Base-by-base conservation (phyloP, 768 basidiomycete species). In the Calvatia gigantea region DNA sequence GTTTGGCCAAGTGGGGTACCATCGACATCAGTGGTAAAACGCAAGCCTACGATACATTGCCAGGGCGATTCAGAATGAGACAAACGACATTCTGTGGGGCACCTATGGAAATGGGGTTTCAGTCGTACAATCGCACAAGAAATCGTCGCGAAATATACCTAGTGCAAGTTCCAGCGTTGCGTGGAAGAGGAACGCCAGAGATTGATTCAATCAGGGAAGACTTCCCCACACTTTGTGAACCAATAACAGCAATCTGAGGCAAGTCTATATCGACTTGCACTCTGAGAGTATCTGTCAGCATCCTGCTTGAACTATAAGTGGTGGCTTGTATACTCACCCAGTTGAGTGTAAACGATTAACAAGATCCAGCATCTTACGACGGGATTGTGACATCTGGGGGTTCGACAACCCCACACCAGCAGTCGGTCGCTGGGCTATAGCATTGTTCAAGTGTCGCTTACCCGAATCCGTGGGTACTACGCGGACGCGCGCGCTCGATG, bases 241-340 rank as follows among this genome's bases (percentile, higher is more conserved):
- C 88, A 11, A 88, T 79, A 43, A 89, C 88, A 0, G 82, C 84
- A 27, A 91, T 88, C 59, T 83, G 80, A 0, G 89, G 89, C 0
- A 90, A 69, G 60, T 89, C 86, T 8, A 91, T 81, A 51, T 90
- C 85, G 9, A 77, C 71, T 57, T 89, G 82, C 0, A 85, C 85
- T 0, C 88, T 89, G 42, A 2, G 38, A 19, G 25, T 44, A 27
- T 6, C 29, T 19, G 37, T 47, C n/a, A 54, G 19, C 48, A 33
- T 27, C 1, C n/a, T 11, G 31, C 17, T 11, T 12, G 0, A 14
- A n/a, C 35, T 37, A 4, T 8, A 37, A 37, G 7, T 37, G 14
- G 14, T 37, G 35, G 4, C 5, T 12, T 37, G 14, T 14, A n/a
- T 41, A 56, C 69, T 11, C 56, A 83, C 84, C 84, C 84, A 0